These are phyloP conservation scores for Penicillium desertorum DNA, from an alignment of 495 filamentous ascomycete species.

Conservation along the genomic window DNA sequence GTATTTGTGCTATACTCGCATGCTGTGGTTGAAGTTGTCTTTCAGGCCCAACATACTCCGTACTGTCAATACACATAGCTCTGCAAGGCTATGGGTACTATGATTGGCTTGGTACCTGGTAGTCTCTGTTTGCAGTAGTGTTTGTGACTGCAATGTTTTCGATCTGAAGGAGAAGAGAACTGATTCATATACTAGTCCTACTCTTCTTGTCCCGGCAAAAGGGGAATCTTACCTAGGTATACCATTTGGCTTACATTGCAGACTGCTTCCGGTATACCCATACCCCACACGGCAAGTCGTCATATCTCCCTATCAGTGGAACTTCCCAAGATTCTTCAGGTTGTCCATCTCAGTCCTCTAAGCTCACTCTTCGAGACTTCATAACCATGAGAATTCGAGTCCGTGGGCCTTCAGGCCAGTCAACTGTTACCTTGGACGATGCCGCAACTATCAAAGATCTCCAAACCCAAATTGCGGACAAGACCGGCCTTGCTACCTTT, in stretches of 20 bases:
- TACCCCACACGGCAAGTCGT: slow-evolving; percentile 22
- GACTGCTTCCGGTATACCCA: neutral
- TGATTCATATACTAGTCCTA: neutral
- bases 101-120: neutral
- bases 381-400: slow-evolving; percentile 59
- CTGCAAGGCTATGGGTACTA: neutral
- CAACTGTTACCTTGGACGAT: slow-evolving; percentile 63
- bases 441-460: slow-evolving; percentile 66
- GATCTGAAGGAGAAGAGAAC: neutral
- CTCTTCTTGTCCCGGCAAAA: neutral
- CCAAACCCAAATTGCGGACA: slow-evolving; percentile 51
- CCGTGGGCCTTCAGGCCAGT: slow-evolving; percentile 60
- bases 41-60: neutral
- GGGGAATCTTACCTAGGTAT: neutral
- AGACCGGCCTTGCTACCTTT: slow-evolving; percentile 54
- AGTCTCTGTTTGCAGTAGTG: neutral
- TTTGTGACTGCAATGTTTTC: neutral
- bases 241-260: neutral
- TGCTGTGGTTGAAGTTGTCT: neutral
- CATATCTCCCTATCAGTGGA: slow-evolving; percentile 16
- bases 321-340: neutral
- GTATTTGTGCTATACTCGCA: neutral
- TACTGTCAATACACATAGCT: neutral
- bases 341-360: neutral
- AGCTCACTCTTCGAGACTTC: neutral